These are phyloP conservation scores for Periconia digitata DNA, from an alignment of 2,329 filamentous ascomycete species.

Conservation along the genomic window DNA sequence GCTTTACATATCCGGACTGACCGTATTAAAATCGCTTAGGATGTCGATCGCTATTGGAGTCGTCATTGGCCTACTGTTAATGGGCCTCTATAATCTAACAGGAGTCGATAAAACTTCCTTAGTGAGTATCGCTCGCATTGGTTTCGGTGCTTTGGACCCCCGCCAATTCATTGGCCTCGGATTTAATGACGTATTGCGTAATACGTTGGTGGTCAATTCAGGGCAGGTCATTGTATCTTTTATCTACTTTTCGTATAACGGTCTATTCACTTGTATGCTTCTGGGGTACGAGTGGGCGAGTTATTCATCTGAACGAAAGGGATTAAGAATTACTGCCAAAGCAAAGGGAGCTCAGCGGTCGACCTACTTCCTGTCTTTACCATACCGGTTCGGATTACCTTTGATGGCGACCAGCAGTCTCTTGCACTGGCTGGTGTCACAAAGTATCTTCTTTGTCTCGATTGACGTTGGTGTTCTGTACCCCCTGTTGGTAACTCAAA, in stretches of 20 bases:
- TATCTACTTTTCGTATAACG: slow-evolving; percentile 50
- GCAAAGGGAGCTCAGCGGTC: slow-evolving; percentile 31
- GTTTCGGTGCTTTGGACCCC: too few relatives aligned
- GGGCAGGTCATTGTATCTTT: slow-evolving; percentile 49
- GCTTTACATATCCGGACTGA: too few relatives aligned
- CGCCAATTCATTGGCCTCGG: too few relatives aligned
- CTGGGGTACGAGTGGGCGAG: slow-evolving; percentile 49
- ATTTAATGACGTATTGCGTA: too few relatives aligned
- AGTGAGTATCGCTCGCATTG: too few relatives aligned
- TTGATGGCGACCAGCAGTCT: slow-evolving; percentile 29
- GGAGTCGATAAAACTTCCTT: too few relatives aligned
- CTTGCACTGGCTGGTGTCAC: slow-evolving; percentile 47
- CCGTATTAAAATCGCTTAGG: too few relatives aligned
- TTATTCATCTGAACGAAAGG: slow-evolving; percentile 35
- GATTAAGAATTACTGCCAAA: slow-evolving; percentile 37
- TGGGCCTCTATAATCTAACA: too few relatives aligned
- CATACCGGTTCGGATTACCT: slow-evolving; percentile 37
- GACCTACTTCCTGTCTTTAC: slow-evolving; percentile 44
- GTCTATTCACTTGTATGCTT: slow-evolving; percentile 50
- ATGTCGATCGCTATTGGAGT: too few relatives aligned
- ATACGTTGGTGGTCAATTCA: background rate
- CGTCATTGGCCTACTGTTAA: too few relatives aligned
- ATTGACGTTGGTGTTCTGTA: slow-evolving; percentile 2
- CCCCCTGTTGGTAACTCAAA: background rate
- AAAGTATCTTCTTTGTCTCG: slow-evolving; percentile 42